Evolutionary conservation across 2,329 filamentous ascomycete genomes (phyloP).

Genomic region (Trichophyton equinum): DNA sequence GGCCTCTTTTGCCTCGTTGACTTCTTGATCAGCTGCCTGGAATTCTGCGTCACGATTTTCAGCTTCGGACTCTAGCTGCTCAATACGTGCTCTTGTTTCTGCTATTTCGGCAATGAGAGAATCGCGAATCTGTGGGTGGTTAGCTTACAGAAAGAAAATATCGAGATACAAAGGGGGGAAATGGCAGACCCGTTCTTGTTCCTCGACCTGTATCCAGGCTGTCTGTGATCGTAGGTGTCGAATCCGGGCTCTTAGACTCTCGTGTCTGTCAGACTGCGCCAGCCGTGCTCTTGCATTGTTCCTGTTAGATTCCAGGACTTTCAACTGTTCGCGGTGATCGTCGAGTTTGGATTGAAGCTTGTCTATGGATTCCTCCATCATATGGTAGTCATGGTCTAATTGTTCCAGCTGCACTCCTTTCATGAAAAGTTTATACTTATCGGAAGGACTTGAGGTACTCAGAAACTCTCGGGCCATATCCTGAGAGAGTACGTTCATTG

Average conservation of each 20-base stretch:
- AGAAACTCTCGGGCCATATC: conserved; percentile 91
- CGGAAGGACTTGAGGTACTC: conserved; percentile 63
- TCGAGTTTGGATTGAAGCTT: conserved; percentile 53
- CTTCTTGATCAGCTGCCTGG: conserved; percentile 28
- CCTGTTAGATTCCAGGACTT: conserved; percentile 43
- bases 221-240: conserved; percentile 52
- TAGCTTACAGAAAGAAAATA: neutral
- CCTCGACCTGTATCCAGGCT: conserved; percentile 77
- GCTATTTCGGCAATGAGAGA: conserved; percentile 26
- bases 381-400: conserved; percentile 77
- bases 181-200: conserved; percentile 48
- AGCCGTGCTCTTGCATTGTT: conserved; percentile 53
- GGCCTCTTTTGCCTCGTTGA: conserved; percentile 30
- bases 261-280: conserved; percentile 53
- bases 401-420: conserved; percentile 89
- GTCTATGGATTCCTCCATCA: conserved; percentile 69
- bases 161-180: neutral
- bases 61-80: conserved; percentile 33
- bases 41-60: conserved; percentile 36
- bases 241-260: conserved; percentile 50
- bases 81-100: conserved; percentile 37
- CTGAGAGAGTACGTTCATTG: conserved; percentile 88
- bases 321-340: conserved; percentile 51
- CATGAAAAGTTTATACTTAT: conserved; percentile 95
- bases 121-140: conserved; percentile 21